These are phyloP conservation scores for Quercus suber DNA, from an alignment of 306 rosid genomes.

Conservation along the genomic window DNA sequence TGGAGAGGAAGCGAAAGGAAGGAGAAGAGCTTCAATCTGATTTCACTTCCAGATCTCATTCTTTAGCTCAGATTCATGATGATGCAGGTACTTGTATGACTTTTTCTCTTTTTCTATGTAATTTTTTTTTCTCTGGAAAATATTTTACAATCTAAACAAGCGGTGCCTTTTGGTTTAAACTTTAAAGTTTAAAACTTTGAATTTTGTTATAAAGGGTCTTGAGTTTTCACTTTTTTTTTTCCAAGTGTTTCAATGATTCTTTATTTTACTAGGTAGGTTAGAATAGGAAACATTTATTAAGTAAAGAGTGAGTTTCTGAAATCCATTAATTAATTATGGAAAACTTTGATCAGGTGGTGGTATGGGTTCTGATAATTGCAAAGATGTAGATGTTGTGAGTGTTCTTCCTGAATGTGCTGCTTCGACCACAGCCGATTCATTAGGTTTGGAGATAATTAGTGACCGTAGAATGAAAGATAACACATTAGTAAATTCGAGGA, in stretches of 20 bases:
- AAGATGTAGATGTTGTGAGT: constrained; percentile 87
- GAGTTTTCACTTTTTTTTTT: background rate
- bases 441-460: constrained; percentile 40
- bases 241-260: background rate
- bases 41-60: constrained; percentile 62
- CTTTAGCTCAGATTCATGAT: constrained; percentile 53
- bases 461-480: constrained; percentile 48
- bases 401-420: constrained; percentile 63
- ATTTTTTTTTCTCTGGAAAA: background rate
- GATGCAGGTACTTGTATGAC: constrained; percentile 46
- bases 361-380: constrained; percentile 58
- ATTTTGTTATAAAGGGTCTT: too few relatives aligned
- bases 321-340: background rate
- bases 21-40: constrained; percentile 60
- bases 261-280: background rate
- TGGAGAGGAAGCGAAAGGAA: constrained; percentile 60
- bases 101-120: background rate
- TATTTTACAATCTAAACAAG: too few relatives aligned
- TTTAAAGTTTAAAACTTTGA: too few relatives aligned
- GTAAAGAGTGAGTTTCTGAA: background rate
- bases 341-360: constrained; percentile 51
- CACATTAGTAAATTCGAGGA: constrained; percentile 34
- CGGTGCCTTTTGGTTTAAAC: too few relatives aligned
- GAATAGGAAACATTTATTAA: background rate
- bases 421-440: constrained; percentile 34